Percentiles rank a stretch among this genome's conserved stretches.
Conservation (phyloP, 345 rosid species). For the Nephelium lappaceum region DNA sequence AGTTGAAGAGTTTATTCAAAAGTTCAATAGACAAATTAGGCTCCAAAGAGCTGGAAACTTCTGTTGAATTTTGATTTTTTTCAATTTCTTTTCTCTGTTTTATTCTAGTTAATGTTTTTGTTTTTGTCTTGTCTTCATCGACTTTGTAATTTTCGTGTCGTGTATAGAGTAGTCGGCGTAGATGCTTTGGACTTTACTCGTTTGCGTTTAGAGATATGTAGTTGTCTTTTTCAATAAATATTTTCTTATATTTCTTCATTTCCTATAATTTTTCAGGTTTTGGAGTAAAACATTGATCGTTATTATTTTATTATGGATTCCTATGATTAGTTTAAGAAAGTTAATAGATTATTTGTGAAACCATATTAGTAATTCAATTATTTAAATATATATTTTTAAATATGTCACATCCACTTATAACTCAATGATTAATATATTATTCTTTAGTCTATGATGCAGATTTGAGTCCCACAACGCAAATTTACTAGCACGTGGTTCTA, state of each 20-base stretch:
- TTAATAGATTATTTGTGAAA: neutral
- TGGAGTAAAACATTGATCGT: no score
- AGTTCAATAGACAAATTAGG: slow-evolving; percentile 60
- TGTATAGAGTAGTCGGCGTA: neutral
- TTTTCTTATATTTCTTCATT: neutral
- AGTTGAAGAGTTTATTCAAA: slow-evolving; percentile 74
- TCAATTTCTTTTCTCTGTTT: no score
- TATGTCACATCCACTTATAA: no score
- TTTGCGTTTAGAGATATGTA: neutral
- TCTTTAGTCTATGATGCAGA: no score
- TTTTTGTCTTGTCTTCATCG: neutral
- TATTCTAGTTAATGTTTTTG: no score
- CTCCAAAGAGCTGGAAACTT: slow-evolving; percentile 36
- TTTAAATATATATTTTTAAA: no score
- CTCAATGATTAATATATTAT: no score
- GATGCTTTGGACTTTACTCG: neutral
- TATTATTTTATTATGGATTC: neutral
- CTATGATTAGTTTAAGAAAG: neutral
- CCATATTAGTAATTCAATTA: neutral
- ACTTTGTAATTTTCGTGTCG: neutral
- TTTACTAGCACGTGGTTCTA: no score
- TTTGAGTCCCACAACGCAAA: no score
- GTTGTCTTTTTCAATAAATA: neutral
- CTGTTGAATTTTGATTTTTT: slow-evolving; percentile 19
- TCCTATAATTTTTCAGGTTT: neutral